Conservation (phyloP, 2,329 filamentous ascomycete genomes). For the Mycosphaerella sp. region DNA sequence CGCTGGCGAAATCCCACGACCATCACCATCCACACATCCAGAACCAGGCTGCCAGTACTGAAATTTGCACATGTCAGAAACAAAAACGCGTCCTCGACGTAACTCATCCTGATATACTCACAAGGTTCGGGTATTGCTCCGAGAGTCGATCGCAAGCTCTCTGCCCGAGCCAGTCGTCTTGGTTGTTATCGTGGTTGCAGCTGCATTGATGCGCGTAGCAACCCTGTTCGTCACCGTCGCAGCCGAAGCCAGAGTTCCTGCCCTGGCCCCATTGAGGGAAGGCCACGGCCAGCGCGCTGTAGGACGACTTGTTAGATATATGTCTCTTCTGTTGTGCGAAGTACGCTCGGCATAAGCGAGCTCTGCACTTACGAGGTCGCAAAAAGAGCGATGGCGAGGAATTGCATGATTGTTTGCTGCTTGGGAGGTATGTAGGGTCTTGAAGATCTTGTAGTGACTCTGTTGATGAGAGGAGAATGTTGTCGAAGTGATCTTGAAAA, state of each 20-base stretch:
- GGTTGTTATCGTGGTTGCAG: neutral
- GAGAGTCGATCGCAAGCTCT: neutral
- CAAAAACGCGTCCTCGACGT: no score
- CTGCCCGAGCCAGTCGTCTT: neutral
- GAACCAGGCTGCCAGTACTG: neutral
- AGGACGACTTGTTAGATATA: neutral
- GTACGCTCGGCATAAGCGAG: neutral
- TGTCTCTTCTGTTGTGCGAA: no score
- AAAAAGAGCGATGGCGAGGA: neutral
- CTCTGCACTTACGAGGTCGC: neutral
- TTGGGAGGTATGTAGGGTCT: neutral
- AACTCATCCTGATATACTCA: no score
- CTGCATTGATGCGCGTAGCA: neutral
- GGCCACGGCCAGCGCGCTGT: neutral
- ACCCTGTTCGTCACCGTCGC: slow-evolving; percentile 1
- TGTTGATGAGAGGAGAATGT: neutral
- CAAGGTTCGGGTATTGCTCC: neutral
- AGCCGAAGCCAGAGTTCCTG: no score
- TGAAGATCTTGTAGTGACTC: neutral
- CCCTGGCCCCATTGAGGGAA: neutral
- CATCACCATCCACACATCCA: slow-evolving; percentile 3
- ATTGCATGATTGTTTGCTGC: neutral
- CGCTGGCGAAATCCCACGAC: slow-evolving; percentile 7
- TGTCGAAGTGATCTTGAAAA: neutral
- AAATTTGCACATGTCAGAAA: neutral